These are phyloP conservation scores for Chaetomiaceae sp. DNA, from an alignment of 2,329 filamentous ascomycete genomes.

Conservation along the genomic window DNA sequence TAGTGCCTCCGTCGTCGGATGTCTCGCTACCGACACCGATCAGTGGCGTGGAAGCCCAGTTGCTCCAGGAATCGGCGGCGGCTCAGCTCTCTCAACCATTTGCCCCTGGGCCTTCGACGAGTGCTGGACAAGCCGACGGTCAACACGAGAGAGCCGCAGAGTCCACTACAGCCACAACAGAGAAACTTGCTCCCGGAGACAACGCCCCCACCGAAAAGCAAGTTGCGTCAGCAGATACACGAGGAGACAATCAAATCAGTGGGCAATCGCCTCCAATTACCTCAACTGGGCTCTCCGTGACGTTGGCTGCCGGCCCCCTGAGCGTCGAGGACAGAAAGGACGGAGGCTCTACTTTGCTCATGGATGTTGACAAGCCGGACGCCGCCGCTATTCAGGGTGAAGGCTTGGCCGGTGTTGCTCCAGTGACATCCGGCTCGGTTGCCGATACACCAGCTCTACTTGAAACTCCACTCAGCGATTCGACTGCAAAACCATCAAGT, in stretches of 20 bases:
- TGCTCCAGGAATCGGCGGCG: constrained; percentile 41
- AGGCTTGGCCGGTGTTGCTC: not conserved
- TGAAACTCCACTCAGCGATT: not conserved
- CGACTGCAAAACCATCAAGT: not conserved
- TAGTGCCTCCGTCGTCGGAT: constrained; percentile 14
- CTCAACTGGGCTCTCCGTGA: not conserved
- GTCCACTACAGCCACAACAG: not conserved
- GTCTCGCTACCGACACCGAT: constrained; percentile 22
- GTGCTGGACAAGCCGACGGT: not conserved
- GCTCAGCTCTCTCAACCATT: constrained; percentile 15
- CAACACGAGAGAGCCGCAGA: not conserved
- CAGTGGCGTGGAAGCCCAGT: constrained; percentile 42
- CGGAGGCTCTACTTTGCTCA: not conserved
- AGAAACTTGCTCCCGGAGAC: too few species aligned
- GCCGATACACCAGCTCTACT: not conserved
- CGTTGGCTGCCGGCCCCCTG: too few species aligned
- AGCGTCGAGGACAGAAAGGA: too few species aligned
- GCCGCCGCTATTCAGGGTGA: not conserved
- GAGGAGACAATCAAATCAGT: not conserved
- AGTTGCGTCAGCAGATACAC: not conserved
- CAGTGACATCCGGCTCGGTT: not conserved
- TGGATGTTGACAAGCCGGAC: constrained; percentile 17
- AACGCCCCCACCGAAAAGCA: not conserved
- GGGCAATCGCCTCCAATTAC: not conserved
- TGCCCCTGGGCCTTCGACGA: not conserved